Evolutionary conservation across 768 basidiomycete genomes (phyloP), one percentile per base, ranked within the genome.

Genomic region (Lactarius indigo): DNA sequence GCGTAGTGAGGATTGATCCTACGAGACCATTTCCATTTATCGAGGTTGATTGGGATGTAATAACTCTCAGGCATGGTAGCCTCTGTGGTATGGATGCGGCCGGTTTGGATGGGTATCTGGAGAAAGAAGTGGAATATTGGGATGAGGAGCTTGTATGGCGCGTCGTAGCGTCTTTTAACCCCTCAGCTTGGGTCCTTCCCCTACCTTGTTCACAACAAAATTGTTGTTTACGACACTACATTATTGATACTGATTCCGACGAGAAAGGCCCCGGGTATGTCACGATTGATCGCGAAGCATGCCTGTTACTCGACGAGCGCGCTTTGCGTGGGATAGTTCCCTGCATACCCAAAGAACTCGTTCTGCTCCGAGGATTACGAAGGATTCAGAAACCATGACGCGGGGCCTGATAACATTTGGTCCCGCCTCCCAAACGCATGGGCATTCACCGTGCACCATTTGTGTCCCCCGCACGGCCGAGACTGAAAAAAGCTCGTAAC

Each of bases 1-100:
- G 65, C 57, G 44, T 72, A 74, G 56, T 73, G 50, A 5, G 71
- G 68, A 31, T 74, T 74, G 37, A 73, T 37, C 9, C 47, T 57
- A 52, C 73, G 73, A 13, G 68, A 66, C 73, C 73, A 73, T 37
- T 73, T 71, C 73, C 73, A 74, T n/a, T 54, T 54, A 18, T 59
- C 41, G 47, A 73, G 42, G 47, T 61, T 58, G 35, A 71, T 20
- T n/a, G 71, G 71, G 13, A 71, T 69, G 59, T 23, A 13, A 5
- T 61, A 68, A 31, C 30, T 55, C 39, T 58, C 66, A 13, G 62
- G 23, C 69, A 68, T 69, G 47, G 26, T 63, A 39, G 50, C 20
- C 8, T 33, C 13, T 57, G 4, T 2, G 26, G 1, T 42, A 56
- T 55, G 55, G 13, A 20, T n/a, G 47, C 13, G 23, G n/a, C 37